Percentiles rank a stretch among this genome's conserved stretches.
Evolutionary conservation across 371 early-diverging fungal genomes (phyloP).

Genomic region (Rhizomucor miehei): DNA sequence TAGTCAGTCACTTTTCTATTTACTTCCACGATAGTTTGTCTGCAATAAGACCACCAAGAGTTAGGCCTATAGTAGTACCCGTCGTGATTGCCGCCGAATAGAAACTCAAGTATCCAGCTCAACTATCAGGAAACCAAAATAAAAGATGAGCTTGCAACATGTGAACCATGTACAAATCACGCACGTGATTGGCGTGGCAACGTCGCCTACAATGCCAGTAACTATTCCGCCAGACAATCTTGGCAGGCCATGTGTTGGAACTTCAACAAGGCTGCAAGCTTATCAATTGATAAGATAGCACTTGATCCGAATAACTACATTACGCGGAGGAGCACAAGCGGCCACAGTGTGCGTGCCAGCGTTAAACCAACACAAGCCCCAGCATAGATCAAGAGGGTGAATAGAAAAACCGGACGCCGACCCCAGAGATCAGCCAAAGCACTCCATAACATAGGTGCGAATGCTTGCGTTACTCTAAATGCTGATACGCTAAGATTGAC

Average conservation of each 20-base stretch:
- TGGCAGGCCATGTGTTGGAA: constrained; percentile 9
- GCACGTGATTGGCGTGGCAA: constrained; percentile 45
- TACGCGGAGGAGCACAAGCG: constrained; percentile 54
- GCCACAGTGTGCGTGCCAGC: constrained; percentile 39
- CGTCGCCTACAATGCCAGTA: constrained; percentile 32
- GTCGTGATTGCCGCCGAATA: constrained; percentile 42
- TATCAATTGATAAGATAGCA: constrained; percentile 59
- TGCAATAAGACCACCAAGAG: constrained; percentile 58
- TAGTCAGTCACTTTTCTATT: constrained; percentile 13
- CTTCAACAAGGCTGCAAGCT: not conserved
- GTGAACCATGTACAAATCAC: too few species aligned
- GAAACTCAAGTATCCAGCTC: constrained; percentile 55
- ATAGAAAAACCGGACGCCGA: constrained; percentile 55
- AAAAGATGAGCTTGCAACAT: not conserved
- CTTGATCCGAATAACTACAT: constrained; percentile 62
- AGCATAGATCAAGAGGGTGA: constrained; percentile 52
- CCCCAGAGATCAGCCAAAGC: constrained; percentile 59
- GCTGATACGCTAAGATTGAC: constrained; percentile 27
- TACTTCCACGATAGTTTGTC: constrained; percentile 58
- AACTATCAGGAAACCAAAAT: constrained; percentile 27
- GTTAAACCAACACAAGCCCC: constrained; percentile 59
- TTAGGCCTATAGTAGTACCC: constrained; percentile 44
- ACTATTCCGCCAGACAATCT: constrained; percentile 21
- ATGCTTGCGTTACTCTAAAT: constrained; percentile 31
- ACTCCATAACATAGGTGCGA: constrained; percentile 55